These are phyloP conservation scores for Ophiosphaerella korrae DNA, from an alignment of 2,329 filamentous ascomycete genomes.

Conservation along the genomic window DNA sequence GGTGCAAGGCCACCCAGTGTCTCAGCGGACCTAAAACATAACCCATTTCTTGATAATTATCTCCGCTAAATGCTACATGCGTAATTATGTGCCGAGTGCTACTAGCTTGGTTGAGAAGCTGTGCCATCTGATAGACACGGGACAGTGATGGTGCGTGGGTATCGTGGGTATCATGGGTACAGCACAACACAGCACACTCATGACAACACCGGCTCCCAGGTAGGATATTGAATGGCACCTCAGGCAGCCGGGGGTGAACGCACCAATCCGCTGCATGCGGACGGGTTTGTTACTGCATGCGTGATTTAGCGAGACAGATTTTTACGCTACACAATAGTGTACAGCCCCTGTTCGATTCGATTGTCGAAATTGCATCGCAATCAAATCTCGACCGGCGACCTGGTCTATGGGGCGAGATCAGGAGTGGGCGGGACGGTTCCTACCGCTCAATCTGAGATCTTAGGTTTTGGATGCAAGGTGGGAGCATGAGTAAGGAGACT, in stretches of 20 bases:
- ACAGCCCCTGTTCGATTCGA: not conserved
- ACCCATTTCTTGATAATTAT: too few relatives aligned
- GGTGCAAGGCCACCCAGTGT: too few relatives aligned
- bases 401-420: not conserved
- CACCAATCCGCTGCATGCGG: conserved; percentile 1
- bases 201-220: not conserved
- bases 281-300: not conserved
- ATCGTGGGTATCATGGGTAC: too few relatives aligned
- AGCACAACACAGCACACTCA: not conserved
- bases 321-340: not conserved
- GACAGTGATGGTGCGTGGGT: too few relatives aligned
- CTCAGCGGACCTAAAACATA: too few relatives aligned
- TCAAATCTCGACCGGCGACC: conserved; percentile 4
- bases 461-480: not conserved
- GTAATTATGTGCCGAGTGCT: too few relatives aligned
- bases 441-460: not conserved
- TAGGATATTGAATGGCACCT: too few relatives aligned
- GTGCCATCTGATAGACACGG: too few relatives aligned
- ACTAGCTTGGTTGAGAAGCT: too few relatives aligned
- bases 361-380: not conserved
- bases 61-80: too few relatives aligned
- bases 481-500: not conserved
- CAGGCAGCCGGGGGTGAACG: not conserved
- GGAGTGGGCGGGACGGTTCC: conserved; percentile 1
- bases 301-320: not conserved